Conservation (phyloP, 1,139 yeast genomes). For the Sugiyamaella grinbergsii region DNA sequence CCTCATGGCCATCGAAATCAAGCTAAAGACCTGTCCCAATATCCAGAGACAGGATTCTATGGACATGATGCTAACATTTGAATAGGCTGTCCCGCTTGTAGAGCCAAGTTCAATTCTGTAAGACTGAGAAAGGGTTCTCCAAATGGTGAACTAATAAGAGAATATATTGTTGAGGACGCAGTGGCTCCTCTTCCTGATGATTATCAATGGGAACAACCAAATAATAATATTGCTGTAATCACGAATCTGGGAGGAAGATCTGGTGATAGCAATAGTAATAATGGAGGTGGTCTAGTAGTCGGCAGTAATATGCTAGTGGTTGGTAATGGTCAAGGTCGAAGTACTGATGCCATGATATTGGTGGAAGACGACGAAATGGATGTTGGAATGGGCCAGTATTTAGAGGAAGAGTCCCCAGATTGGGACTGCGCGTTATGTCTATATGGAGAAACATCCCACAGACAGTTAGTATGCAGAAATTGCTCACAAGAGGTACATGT, state of each 20-base stretch:
- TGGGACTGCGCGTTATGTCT: conserved; percentile 40
- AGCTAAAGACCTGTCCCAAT: too few species aligned
- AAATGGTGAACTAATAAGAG: conserved; percentile 24
- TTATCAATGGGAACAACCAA: conserved; percentile 20
- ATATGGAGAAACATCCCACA: conserved; percentile 37
- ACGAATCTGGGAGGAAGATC: conserved; percentile 23
- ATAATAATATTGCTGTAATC: conserved; percentile 12
- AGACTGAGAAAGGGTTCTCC: conserved; percentile 25
- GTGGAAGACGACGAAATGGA: conserved; percentile 22
- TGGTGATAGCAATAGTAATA: conserved; percentile 11
- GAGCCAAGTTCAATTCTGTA: conserved; percentile 41
- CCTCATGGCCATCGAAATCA: too few species aligned
- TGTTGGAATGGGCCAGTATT: conserved; percentile 19
- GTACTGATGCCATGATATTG: conserved; percentile 7
- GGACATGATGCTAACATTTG: background rate
- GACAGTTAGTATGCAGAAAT: conserved; percentile 39
- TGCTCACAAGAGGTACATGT: conserved; percentile 41
- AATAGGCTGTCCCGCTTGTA: conserved; percentile 55
- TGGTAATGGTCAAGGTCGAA: background rate
- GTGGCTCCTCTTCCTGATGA: conserved; percentile 21
- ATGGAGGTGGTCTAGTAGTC: background rate
- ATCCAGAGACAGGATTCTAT: too few species aligned
- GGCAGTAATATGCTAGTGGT: background rate
- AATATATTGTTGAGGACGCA: conserved; percentile 20
- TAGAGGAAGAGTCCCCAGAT: conserved; percentile 24